Evolutionary conservation across 768 basidiomycete species (phyloP), one percentile per base, ranked within the genome.

Genomic region (Pleurotus tuoliensis): DNA sequence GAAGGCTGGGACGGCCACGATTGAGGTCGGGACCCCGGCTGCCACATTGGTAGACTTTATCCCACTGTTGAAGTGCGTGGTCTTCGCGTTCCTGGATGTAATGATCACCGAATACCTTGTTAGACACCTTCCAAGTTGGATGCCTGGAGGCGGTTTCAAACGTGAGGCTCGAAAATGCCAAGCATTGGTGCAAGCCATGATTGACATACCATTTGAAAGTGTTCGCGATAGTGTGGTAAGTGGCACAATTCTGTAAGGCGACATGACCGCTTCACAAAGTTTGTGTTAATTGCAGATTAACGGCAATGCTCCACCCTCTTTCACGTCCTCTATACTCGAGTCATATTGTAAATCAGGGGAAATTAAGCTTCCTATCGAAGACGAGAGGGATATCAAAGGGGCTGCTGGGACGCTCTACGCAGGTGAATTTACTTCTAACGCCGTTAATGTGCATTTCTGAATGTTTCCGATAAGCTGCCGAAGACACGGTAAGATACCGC

Each of bases 331-430:
- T 20, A 70, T 81, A 50, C 66, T 81, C 45, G 74, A 78, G 59
- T 64, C 70, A 24, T 71, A 74, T 56, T 67, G 71, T 48, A 68
- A 67, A 39, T 63, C 69, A 39, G 62, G 61, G 38, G 69, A 73
- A 55, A 72, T 69, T 15, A 65, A 61, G 45, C 61, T 76, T 49
- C 64, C 67, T 46, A 64, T 63, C 18, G 77, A 77, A 63, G 78
- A 78, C 43, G 80, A 81, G 59, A 73, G 77, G 56, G 76, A 81
- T 64, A 82, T 83, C 63, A 80, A 78, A 70, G 80, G 79, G 43
- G 76, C 78, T n/a, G 80, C 81, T 49, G 81, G 76, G 27, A 82
- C 80, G 5, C 67, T 82, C 47, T 79, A 75, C 64, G 74, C 74
- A 48, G 80, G 80, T 80, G 63, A 56, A 73, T 55, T 16, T 40